Base-by-base conservation (phyloP, 495 filamentous ascomycete genomes). In the Xylaria intraflava region DNA sequence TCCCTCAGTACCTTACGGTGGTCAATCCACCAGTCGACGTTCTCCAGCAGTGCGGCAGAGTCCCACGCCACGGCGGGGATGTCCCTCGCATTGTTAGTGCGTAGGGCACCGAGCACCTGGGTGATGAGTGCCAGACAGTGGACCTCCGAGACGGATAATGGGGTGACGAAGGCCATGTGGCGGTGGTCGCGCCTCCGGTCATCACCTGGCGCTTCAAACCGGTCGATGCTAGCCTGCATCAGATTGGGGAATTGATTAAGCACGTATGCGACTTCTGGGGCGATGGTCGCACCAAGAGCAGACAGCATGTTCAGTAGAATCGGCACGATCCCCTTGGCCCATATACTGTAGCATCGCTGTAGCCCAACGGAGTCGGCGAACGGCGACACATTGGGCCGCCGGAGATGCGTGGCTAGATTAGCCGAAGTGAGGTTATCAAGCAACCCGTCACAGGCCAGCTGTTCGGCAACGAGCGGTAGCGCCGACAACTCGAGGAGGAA, bases 261-360 rank as follows among this genome's bases (percentile, higher is more conserved):
- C 67, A 96, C 94, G 42, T 83, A 81, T 1, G 86, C 80, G 20
- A 96, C 83, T 59, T 98, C 94, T 0, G 83, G 82, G 1, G 90
- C 89, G 58, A 87, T 78, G 2, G 88, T 81, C 1, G 83, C 74
- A 19, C 89, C 87, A 22, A 97, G 83, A 24, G 88, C 82, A 56
- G 83, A 80, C 35, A 98, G 82, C 29, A 98, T 77, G 65, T 96
- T 96, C 30, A 98, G 77, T n/a, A 91, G 83, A 10, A 98, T 69
- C 0, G 93, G 92, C 1, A 98, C 77, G 53, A 98, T 77, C 2
- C 90, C 92, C 38, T 85, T 83, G 9, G 83, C 82, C 93, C 93
- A 98, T 64, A 97, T 92, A 24, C 77, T 72, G 71, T 93, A 91
- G 59, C 85, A 78, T 5, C 84, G 73, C 24, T 78, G 75, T 0